Conservation (phyloP, 2,329 filamentous ascomycete species). For the Alternaria alternata region DNA sequence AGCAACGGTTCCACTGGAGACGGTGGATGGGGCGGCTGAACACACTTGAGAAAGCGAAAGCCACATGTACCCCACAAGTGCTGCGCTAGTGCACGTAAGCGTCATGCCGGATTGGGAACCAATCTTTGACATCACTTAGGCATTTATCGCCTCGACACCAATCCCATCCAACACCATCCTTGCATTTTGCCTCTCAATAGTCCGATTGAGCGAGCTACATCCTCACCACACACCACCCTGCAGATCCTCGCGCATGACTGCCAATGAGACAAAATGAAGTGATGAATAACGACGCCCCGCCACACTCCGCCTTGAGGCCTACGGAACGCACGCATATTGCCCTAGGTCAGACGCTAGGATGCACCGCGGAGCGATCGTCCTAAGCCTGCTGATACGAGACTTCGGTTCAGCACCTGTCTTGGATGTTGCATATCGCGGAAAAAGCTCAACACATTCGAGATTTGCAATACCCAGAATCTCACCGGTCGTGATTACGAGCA, state of each 20-base stretch:
- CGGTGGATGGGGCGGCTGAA: constrained; percentile 21
- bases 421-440: constrained; percentile 16
- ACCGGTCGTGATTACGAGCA: neutral
- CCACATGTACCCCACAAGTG: constrained; percentile 27
- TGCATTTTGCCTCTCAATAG: constrained; percentile 23
- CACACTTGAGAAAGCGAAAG: constrained; percentile 13
- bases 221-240: constrained; percentile 19
- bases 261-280: constrained; percentile 17
- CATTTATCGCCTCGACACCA: constrained; percentile 16
- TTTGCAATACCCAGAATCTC: neutral
- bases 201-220: constrained; percentile 22
- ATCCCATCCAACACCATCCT: constrained; percentile 11
- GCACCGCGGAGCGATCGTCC: constrained; percentile 15
- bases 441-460: constrained; percentile 5
- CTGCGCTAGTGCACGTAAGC: constrained; percentile 23
- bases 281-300: constrained; percentile 7
- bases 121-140: constrained; percentile 27
- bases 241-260: constrained; percentile 10
- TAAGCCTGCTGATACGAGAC: constrained; percentile 1
- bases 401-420: constrained; percentile 20
- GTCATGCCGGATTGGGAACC: constrained; percentile 18
- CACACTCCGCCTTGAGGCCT: constrained; percentile 9
- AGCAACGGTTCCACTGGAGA: constrained; percentile 16
- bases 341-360: constrained; percentile 18
- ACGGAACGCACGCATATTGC: constrained; percentile 17